Conservation (phyloP, 441 rosid species). For the Bruguiera hainesii region DNA sequence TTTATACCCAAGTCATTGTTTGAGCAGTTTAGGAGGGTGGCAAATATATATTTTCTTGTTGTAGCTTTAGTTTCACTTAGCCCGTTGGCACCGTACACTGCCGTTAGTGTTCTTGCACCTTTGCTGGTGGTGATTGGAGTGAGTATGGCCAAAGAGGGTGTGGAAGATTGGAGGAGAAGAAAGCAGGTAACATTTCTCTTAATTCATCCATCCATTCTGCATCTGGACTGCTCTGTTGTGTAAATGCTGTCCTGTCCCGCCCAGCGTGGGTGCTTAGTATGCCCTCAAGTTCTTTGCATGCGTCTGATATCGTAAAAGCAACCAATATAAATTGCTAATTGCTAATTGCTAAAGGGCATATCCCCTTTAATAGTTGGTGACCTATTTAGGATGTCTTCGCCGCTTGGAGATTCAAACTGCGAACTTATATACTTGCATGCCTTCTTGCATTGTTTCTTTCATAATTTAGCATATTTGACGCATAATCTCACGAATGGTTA, state of each 20-base stretch:
- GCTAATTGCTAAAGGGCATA: neutral
- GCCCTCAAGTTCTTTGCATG: neutral
- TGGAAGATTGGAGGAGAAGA: constrained; percentile 85
- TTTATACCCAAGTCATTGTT: constrained; percentile 97
- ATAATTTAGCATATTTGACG: neutral
- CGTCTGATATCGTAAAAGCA: neutral
- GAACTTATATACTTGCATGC: neutral
- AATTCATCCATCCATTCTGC: neutral
- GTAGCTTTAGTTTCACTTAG: constrained; percentile 73
- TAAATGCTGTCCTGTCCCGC: neutral
- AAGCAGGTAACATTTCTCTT: constrained; percentile 52
- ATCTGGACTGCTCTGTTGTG: neutral
- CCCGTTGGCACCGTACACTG: constrained; percentile 77
- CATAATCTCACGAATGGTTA: constrained; percentile 4
- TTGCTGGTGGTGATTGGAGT: constrained; percentile 81
- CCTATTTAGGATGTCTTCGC: neutral
- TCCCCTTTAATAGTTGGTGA: constrained; percentile 2
- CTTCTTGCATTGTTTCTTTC: constrained; percentile 7
- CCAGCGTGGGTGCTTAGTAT: neutral
- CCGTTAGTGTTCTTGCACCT: constrained; percentile 69
- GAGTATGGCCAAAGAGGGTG: constrained; percentile 84
- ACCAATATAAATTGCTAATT: neutral
- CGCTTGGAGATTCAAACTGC: neutral
- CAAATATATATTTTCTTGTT: constrained; percentile 76
- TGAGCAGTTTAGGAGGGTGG: constrained; percentile 98